Evolutionary conservation across 495 filamentous ascomycete species (phyloP), one percentile per base, ranked within the genome.

Genomic region (Lasiosphaeria hispida): DNA sequence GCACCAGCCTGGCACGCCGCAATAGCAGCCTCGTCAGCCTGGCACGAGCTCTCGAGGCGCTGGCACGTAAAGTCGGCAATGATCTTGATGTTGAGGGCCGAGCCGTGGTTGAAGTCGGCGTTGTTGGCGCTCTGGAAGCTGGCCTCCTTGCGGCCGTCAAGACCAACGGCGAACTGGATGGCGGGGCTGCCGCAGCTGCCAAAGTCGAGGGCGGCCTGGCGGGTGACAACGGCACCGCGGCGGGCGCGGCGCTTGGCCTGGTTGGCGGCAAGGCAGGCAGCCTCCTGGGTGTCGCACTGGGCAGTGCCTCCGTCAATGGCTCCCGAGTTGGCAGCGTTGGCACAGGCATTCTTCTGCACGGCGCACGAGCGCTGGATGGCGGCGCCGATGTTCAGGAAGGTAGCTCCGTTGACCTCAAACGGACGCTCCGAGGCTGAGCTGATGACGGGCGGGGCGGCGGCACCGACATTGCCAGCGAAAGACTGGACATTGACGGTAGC

Each of bases 61-160:
- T 72, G 63, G 70, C 83, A 86, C 62, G 85, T 83, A 66, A 86
- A 82, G 58, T 68, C 62, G 7, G 75, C 75, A 47, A 84, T 80
- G 56, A 85, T 71, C 17, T 68, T 68, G 58, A 85, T 84, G 51
- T 79, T 80, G 35, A 80, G 72, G 0, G 82, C 80, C 3, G 79
- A 80, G 14, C 81, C 83, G 68, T 86, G 85, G 60, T 76, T 76
- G 75, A 86, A 87, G 63, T 80, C 77, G 19, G 55, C 65, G 30
- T 63, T 52, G 63, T 85, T 80, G 10, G 71, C 75, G 35, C 77
- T 72, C 44, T 77, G 69, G 69, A 83, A 86, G 15, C 79, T 69
- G 14, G 69, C 74, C 57, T 82, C 77, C 30, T 74, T 74, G 55
- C 74, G 74, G 18, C 81, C 77, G 57, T 85, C 83, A 14, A 79